These are phyloP conservation scores for Heliocybe sulcata DNA, from an alignment of 1,284 basidiomycete genomes.

Conservation along the genomic window DNA sequence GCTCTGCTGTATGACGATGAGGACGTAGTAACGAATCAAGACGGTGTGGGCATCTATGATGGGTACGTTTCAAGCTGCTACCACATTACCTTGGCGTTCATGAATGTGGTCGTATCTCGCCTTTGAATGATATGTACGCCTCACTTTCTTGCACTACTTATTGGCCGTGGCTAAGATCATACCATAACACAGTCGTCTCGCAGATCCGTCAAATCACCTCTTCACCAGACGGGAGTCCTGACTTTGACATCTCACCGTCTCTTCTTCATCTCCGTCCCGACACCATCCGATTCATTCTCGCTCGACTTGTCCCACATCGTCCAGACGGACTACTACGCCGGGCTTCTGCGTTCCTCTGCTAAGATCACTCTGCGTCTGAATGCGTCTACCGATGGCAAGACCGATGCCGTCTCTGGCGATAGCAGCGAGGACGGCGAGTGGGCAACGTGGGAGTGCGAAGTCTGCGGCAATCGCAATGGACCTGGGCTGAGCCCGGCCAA, in stretches of 20 bases:
- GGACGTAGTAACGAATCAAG: conserved; percentile 64
- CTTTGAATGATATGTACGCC: not conserved
- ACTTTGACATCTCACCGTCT: conserved; percentile 83
- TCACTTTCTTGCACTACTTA: not conserved
- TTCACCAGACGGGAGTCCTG: conserved; percentile 66
- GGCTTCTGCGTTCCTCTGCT: conserved; percentile 85
- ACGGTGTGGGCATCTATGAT: conserved; percentile 83
- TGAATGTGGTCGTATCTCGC: conserved; percentile 7
- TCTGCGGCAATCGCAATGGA: conserved; percentile 79
- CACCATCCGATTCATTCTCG: conserved; percentile 37
- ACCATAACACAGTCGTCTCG: not conserved
- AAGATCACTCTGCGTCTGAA: conserved; percentile 81
- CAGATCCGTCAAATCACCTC: conserved; percentile 75
- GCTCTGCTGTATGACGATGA: conserved; percentile 79
- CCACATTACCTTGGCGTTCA: not conserved
- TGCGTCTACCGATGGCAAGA: conserved; percentile 17
- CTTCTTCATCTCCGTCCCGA: conserved; percentile 61
- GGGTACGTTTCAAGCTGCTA: conserved; percentile 47
- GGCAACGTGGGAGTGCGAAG: conserved; percentile 76
- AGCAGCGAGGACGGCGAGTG: conserved; percentile 22
- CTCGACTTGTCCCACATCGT: conserved; percentile 62
- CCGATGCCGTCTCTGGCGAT: conserved; percentile 4
- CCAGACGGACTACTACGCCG: conserved; percentile 87
- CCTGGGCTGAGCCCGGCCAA: conserved; percentile 58
- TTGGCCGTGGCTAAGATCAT: not conserved